These are phyloP conservation scores for Beta corolliflora DNA, from an alignment of 179 eudicot genomes.

Conservation along the genomic window DNA sequence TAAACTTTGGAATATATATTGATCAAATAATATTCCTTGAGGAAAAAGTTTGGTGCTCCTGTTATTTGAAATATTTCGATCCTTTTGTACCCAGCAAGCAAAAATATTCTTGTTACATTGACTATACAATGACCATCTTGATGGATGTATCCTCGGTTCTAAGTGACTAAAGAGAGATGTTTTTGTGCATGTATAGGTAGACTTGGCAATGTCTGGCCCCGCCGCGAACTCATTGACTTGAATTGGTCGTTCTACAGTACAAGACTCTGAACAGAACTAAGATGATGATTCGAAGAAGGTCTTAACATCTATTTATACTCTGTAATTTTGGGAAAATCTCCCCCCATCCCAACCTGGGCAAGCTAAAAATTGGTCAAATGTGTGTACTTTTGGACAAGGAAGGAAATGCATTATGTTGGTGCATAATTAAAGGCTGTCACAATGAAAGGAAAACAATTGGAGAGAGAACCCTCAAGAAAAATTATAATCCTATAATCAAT, in stretches of 20 bases:
- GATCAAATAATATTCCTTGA: background rate
- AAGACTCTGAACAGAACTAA: too few relatives aligned
- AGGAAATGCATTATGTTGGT: background rate
- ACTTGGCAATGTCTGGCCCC: too few relatives aligned
- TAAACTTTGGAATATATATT: slow-evolving; percentile 3
- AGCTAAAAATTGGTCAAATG: background rate
- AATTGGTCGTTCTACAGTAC: too few relatives aligned
- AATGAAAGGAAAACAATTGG: background rate
- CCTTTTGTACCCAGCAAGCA: background rate
- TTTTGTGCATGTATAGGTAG: background rate
- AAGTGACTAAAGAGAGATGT: background rate
- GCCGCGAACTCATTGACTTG: too few relatives aligned
- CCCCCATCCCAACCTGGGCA: background rate
- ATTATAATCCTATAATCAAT: background rate
- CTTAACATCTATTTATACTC: too few relatives aligned
- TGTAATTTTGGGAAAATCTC: background rate
- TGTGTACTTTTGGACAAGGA: background rate
- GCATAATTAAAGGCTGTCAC: background rate
- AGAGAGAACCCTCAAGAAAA: background rate
- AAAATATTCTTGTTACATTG: background rate
- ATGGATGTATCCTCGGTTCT: background rate
- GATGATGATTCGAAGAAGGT: too few relatives aligned
- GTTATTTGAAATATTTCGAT: background rate
- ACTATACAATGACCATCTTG: background rate
- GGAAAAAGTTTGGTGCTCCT: background rate